Conservation (phyloP, 148 eudicot genomes). For the Nyssa sinensis region DNA sequence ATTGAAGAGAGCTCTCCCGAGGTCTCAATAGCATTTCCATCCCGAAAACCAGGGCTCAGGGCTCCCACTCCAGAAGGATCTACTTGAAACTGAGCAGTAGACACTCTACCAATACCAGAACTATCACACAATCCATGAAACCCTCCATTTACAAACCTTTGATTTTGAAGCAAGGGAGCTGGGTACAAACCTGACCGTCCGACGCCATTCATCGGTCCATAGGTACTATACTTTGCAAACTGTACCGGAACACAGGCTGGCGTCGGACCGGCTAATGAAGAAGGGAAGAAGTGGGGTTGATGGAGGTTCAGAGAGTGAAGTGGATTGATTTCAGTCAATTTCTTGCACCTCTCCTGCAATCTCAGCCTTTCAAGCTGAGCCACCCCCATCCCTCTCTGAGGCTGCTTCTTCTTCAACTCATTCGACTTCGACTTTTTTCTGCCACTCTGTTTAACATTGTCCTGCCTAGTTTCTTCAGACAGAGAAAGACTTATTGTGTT, state of each 20-base stretch:
- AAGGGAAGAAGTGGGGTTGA: too few species aligned
- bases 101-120: background rate
- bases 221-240: background rate
- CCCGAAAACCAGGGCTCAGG: background rate
- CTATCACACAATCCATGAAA: background rate
- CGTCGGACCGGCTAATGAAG: background rate
- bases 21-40: conserved; percentile 18
- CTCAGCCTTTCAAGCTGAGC: conserved; percentile 52
- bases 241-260: conserved; percentile 20
- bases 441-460: conserved; percentile 5
- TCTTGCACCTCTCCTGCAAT: conserved; percentile 22
- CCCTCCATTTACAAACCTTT: too few species aligned
- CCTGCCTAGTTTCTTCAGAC: background rate
- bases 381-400: conserved; percentile 71
- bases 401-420: conserved; percentile 35
- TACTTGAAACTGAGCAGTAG: background rate
- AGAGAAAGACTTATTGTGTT: background rate
- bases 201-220: background rate
- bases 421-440: conserved; percentile 27
- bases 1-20: conserved; percentile 59
- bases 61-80: conserved; percentile 18
- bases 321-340: conserved; percentile 18
- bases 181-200: too few species aligned
- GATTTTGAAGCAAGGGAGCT: too few species aligned
- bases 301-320: background rate